These are phyloP conservation scores for Sugiyamaella grinbergsii DNA, from an alignment of 1,139 yeast genomes.

Conservation along the genomic window DNA sequence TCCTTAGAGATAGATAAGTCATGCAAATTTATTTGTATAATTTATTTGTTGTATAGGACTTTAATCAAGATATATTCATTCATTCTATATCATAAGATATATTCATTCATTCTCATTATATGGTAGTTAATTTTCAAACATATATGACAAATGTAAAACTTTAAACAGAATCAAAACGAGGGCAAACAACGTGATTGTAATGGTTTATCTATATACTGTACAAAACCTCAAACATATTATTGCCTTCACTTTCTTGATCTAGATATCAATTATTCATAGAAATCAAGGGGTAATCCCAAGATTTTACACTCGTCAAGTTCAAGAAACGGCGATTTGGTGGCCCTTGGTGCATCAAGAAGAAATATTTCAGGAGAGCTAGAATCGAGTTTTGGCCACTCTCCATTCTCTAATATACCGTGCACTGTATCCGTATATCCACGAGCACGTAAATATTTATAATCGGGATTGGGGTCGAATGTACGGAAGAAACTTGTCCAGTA, in stretches of 20 bases:
- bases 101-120: too few species aligned
- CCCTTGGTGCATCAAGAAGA: slow-evolving; percentile 7
- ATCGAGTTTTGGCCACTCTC: slow-evolving; percentile 6
- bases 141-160: too few species aligned
- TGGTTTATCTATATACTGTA: too few species aligned
- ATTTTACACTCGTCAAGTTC: slow-evolving; percentile 7
- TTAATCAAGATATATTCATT: too few species aligned
- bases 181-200: too few species aligned
- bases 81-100: too few species aligned
- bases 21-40: too few species aligned
- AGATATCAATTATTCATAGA: slow-evolving; percentile 4
- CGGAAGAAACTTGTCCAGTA: slow-evolving; percentile 14
- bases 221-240: too few species aligned
- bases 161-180: too few species aligned
- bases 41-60: too few species aligned
- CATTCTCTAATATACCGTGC: neutral
- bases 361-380: neutral
- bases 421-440: slow-evolving; percentile 10
- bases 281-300: slow-evolving; percentile 3
- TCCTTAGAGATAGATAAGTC: too few species aligned
- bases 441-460: slow-evolving; percentile 1
- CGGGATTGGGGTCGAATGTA: slow-evolving; percentile 10
- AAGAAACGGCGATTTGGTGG: slow-evolving; percentile 3
- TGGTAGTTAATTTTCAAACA: too few species aligned
- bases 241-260: neutral